Base-by-base conservation (phyloP, 2,329 filamentous ascomycete species). In the Ceratocystis ficicola region DNA sequence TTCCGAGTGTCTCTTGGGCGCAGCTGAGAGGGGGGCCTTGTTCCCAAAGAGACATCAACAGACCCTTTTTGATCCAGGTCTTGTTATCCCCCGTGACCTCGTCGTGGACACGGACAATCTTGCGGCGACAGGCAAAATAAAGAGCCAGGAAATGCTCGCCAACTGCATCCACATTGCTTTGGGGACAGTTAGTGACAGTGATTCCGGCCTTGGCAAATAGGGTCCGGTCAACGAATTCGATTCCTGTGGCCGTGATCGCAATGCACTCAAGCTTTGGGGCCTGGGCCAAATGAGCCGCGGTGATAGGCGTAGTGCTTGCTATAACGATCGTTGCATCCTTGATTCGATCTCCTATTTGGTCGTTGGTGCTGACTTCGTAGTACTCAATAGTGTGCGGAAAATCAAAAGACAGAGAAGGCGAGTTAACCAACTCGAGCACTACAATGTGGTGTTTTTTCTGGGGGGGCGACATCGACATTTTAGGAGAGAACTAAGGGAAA, bases 1-100 rank as follows among this genome's bases (percentile, higher is more conserved):
- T 68, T 8, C 69, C 71, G 5, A 69, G 70, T 3, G 70, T 70
- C 63, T 73, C 72, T n/a, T 71, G 70, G 25, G 65, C 63, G 60
- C 72, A 72, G n/a, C 69, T 69, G 12, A 69, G 67, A n/a, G 72
- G 72, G n/a, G 70, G 69, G 3, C 63, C 65, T 59, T 66, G 66
- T 59, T 65, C 55, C 66, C 66, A 67, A 1, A 65, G 41, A 3
- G 32, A 44, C 20, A 61, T 67, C n/a, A 65, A 15, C 4, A 67
- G 15, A 12, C 62, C 52, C n/a, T 67, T 41, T 22, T 63, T 22
- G 15, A 65, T 7, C 66, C 66, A 67, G 17, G 25, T 12, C 8
- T 15, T 44, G 10, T 57, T 46, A 20, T 44, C 15, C 1, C 46
- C 57, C 10, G 15, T 46, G 36, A 65, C 30, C 20, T 48, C 57